Evolutionary conservation across 345 rosid species (phyloP), one percentile per base, ranked within the genome.

Genomic region (Conringia planisiliqua): DNA sequence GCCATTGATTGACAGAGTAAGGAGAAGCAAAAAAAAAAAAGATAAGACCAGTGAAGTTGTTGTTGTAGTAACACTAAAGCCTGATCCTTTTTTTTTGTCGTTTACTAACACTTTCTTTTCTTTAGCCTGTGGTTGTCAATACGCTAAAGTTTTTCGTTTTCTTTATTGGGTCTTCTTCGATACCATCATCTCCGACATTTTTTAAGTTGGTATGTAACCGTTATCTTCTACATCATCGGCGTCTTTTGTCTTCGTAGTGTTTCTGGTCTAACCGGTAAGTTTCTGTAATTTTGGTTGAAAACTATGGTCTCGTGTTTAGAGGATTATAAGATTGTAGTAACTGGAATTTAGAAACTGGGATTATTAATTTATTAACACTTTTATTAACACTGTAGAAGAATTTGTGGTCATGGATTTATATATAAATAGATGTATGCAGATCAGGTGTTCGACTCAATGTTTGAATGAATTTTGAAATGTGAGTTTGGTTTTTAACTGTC

Each of bases 1-100:
- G 94, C 90, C 98, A 87, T 88, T 42, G 82, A 59, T 48, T 24
- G 36, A 48, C 22, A 59, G 22, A 12, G 16, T 43, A 63, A 52
- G 75, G 13, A 36, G 16, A 26, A 24, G 43, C n/a, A n/a, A n/a
- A 52, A 16, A 16, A 44, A 7, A 42, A 66, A 36, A 63, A 74
- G 78, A 74, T 74, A 74, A 74, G 71, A 35, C 26, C 2, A 54
- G 67, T 13, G 3, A 70, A 17, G 76, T 7, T 43, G 64, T 7
- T 43, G 64, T 64, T 55, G 57, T 65, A 14, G 43, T 50, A 66
- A 17, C n/a, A 12, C 56, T 54, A 20, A 55, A 66, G 66, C 40
- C 70, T 72, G 40, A 72, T 63, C 71, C 71, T 32, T 17, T 63
- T 13, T 63, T 29, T 27, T 42, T 29, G 54, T 61, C 69, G 61